Conservation (phyloP, 2,329 filamentous ascomycete genomes). For the Aspergillus thermomutatus region DNA sequence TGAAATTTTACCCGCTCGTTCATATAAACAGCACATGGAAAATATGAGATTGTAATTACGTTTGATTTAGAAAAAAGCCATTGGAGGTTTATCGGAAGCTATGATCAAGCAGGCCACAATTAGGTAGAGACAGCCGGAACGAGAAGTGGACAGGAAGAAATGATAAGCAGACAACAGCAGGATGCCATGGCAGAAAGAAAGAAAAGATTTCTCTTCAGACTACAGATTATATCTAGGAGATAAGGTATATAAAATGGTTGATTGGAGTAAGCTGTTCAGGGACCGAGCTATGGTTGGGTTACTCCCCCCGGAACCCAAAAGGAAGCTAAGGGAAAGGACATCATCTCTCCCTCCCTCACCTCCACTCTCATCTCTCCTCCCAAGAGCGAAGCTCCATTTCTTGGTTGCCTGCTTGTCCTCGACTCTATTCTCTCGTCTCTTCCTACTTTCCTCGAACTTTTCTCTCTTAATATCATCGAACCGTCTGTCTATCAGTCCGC, state of each 20-base stretch:
- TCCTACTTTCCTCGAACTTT: not conserved
- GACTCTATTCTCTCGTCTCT: not conserved
- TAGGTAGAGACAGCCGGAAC: not conserved
- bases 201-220: too few species aligned
- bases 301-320: not conserved
- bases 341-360: not conserved
- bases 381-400: not conserved
- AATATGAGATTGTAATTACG: conserved; percentile 20
- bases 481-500: not conserved
- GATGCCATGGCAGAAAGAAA: too few species aligned
- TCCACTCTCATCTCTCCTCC: not conserved
- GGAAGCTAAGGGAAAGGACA: not conserved
- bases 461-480: not conserved
- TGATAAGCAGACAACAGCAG: not conserved
- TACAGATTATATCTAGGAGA: too few species aligned
- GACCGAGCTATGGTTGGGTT: not conserved
- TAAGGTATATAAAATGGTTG: not conserved
- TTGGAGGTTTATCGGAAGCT: not conserved
- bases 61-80: not conserved
- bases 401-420: not conserved
- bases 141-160: not conserved
- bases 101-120: not conserved
- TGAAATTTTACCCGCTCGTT: conserved; percentile 35
- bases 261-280: not conserved
- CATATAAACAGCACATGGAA: conserved; percentile 14